Percentiles rank a stretch among this genome's conserved stretches.
Evolutionary conservation across 768 basidiomycete genomes (phyloP).

Genomic region (Fistulinella prunicolor): DNA sequence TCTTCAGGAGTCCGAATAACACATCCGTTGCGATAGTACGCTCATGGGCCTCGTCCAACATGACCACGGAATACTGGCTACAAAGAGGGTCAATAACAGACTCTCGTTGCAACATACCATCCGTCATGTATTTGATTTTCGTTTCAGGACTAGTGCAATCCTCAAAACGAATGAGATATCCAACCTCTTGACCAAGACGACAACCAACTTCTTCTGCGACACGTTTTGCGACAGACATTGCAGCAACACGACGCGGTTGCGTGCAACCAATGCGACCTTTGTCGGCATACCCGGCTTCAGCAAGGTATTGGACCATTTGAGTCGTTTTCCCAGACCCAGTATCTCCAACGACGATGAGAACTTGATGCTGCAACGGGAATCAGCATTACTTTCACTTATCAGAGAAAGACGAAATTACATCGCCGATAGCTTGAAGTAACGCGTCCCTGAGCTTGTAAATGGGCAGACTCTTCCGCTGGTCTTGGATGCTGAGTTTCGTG

Average conservation of each 20-base stretch:
- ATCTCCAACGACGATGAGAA: constrained; percentile 97
- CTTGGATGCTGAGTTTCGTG: constrained; percentile 85
- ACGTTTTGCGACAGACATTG: constrained; percentile 98
- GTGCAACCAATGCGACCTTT: constrained; percentile 92
- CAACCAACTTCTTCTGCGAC: constrained; percentile 98
- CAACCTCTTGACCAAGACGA: constrained; percentile 94
- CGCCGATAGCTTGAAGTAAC: constrained; percentile 82
- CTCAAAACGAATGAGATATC: constrained; percentile 98
- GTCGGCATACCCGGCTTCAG: constrained; percentile 92
- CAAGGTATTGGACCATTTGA: constrained; percentile 98
- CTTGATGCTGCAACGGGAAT: constrained; percentile 55
- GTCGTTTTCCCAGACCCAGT: constrained; percentile 99
- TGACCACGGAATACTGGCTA: constrained; percentile 89
- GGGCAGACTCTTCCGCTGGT: constrained; percentile 87
- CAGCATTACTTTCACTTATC: constrained; percentile 5
- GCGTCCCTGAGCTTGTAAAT: constrained; percentile 94
- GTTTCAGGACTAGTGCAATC: constrained; percentile 99
- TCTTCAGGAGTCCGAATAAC: constrained; percentile 88
- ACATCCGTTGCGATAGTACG: constrained; percentile 99
- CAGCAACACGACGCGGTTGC: constrained; percentile 98
- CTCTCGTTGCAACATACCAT: constrained; percentile 98
- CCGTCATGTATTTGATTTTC: constrained; percentile 99
- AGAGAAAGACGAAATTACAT: constrained; percentile 49
- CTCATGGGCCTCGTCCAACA: constrained; percentile 99
- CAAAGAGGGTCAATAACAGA: constrained; percentile 94